Conservation (phyloP, 257 asterid species). For the Paulownia fortunei region DNA sequence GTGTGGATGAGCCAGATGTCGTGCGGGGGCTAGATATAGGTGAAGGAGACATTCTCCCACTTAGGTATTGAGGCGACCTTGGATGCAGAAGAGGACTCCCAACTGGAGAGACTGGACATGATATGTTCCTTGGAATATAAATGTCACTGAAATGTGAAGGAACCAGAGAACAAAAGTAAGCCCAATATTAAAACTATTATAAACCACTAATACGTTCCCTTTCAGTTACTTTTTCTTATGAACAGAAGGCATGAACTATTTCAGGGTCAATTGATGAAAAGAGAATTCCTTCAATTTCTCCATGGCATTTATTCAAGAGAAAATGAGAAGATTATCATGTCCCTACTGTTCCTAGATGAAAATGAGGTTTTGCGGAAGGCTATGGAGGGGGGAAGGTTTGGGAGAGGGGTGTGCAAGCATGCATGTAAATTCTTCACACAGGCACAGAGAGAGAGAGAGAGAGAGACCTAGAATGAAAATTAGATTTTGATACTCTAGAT, state of each 20-base stretch:
- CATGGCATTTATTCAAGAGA: background rate
- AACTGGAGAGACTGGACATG: conserved; percentile 93
- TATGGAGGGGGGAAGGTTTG: background rate
- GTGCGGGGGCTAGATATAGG: conserved; percentile 92
- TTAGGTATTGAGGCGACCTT: conserved; percentile 86
- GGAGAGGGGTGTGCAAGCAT: background rate
- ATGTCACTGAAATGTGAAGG: conserved; percentile 57
- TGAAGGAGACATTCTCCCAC: conserved; percentile 90
- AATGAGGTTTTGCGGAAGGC: background rate
- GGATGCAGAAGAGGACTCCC: conserved; percentile 85
- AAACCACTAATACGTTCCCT: background rate
- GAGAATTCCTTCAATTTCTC: background rate
- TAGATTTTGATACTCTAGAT: conserved; percentile 73
- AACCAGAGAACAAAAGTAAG: conserved; percentile 33
- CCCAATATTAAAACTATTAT: background rate
- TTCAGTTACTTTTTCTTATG: background rate
- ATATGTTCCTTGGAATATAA: conserved; percentile 64
- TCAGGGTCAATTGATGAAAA: background rate
- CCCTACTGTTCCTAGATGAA: background rate
- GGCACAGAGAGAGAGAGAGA: conserved; percentile 23
- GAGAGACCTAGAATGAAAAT: conserved; percentile 72
- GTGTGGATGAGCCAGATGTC: conserved; percentile 95
- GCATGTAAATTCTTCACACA: background rate
- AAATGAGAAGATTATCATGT: background rate
- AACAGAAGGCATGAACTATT: background rate